Evolutionary conservation across 225 moss, liverwort and hornwort genomes (phyloP).

Genomic region (Ulota crispa): DNA sequence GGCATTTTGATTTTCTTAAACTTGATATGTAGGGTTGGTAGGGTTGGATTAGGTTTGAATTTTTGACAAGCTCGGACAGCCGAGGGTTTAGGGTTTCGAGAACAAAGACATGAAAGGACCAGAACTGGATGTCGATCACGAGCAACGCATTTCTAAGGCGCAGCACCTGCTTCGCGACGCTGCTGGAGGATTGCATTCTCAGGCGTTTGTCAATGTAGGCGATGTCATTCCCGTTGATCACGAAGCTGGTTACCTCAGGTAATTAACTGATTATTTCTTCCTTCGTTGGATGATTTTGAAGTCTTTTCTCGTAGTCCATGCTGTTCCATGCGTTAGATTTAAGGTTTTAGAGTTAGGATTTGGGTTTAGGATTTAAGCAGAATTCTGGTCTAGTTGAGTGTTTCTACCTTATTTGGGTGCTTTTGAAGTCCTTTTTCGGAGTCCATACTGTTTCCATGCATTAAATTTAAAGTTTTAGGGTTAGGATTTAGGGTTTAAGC

Average conservation of each 20-base stretch:
- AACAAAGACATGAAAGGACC: slow-evolving; percentile 17
- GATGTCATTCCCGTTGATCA: slow-evolving; percentile 87
- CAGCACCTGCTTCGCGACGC: slow-evolving; percentile 61
- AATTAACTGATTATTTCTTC: neutral
- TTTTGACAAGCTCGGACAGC: neutral
- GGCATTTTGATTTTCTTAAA: neutral
- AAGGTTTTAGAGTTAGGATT: neutral
- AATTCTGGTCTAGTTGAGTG: too few relatives aligned
- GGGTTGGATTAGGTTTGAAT: neutral
- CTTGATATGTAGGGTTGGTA: neutral
- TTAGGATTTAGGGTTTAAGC: neutral
- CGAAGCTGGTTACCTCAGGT: slow-evolving; percentile 84
- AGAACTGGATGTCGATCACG: slow-evolving; percentile 48
- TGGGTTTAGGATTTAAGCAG: too few relatives aligned
- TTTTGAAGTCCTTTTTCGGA: neutral
- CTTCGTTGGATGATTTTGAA: neutral
- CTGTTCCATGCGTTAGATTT: neutral
- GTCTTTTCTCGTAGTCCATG: too few relatives aligned
- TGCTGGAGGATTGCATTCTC: slow-evolving; percentile 44
- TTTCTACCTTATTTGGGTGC: neutral
- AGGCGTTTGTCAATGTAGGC: slow-evolving; percentile 80
- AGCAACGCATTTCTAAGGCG: slow-evolving; percentile 54
- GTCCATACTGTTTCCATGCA: too few relatives aligned
- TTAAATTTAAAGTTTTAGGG: neutral
- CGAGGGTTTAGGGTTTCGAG: neutral